These are phyloP conservation scores for Epithemia pelagica DNA, from an alignment of 108 stramenopile species.

Conservation along the genomic window DNA sequence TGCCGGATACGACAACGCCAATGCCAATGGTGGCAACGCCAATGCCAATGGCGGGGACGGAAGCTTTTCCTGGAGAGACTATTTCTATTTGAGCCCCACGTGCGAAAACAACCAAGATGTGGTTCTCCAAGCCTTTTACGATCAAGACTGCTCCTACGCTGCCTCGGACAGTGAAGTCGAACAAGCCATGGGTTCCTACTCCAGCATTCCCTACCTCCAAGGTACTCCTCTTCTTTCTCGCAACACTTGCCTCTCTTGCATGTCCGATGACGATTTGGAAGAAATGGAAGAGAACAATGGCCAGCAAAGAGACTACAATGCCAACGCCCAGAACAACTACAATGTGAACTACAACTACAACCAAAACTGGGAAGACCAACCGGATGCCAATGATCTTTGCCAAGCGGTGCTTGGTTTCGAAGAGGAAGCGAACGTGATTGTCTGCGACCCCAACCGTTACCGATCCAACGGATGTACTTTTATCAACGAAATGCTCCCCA, in stretches of 20 bases:
- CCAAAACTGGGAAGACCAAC: background rate
- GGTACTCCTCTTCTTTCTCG: background rate
- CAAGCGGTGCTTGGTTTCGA: background rate
- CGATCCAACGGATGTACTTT: background rate
- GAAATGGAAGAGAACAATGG: background rate
- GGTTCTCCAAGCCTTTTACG: background rate
- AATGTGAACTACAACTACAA: background rate
- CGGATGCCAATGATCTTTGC: background rate
- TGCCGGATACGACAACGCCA: no score
- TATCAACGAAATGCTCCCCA: background rate
- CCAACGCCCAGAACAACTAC: background rate
- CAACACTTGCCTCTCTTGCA: background rate
- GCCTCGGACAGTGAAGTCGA: background rate
- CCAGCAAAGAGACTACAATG: background rate
- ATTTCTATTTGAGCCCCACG: background rate
- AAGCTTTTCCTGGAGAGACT: background rate
- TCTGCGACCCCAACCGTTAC: background rate
- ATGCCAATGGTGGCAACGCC: background rate
- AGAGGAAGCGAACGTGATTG: background rate
- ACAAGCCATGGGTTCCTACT: background rate
- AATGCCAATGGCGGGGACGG: no score
- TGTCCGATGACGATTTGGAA: background rate
- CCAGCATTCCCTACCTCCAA: background rate
- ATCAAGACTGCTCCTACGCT: background rate
- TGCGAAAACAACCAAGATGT: background rate